A percentile compares a stretch with the other conserved stretches of the same genome.
phyloP scores from a whole-genome alignment of 1,284 basidiomycete species.

The Rhodotorula sp. region DNA sequence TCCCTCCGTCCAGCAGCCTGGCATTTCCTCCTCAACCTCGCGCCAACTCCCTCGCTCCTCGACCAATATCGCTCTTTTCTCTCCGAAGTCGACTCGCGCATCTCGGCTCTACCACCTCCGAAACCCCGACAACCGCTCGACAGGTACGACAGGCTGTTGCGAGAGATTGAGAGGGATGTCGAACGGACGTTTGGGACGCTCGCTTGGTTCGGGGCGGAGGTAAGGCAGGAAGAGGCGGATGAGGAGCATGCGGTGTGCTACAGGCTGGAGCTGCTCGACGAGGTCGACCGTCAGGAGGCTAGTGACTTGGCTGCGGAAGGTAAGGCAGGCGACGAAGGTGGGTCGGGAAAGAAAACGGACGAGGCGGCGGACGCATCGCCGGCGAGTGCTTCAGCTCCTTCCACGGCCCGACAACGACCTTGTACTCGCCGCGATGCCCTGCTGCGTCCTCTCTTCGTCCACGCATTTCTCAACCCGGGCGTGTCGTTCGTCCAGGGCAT shows the following conservation, averaged over 20 bases:
- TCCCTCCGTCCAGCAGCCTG: conserved; percentile 15
- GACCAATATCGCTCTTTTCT: conserved; percentile 29
- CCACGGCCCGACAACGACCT: neutral
- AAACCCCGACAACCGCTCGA: neutral
- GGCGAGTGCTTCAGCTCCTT: neutral
- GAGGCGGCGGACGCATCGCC: neutral
- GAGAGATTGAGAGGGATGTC: conserved; percentile 37
- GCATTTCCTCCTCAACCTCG: conserved; percentile 19
- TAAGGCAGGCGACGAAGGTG: neutral
- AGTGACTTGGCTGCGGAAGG: neutral
- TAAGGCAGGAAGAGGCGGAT: neutral
- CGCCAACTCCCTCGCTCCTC: neutral
- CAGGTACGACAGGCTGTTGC: conserved; percentile 22
- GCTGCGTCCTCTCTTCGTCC: conserved; percentile 35
- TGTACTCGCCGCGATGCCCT: conserved; percentile 26
- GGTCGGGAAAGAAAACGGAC: neutral
- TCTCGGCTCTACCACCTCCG: conserved; percentile 9
- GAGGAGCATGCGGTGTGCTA: conserved; percentile 15
- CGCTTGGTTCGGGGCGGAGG: conserved; percentile 26
- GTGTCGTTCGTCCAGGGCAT: conserved; percentile 40
- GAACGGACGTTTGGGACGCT: conserved; percentile 32
- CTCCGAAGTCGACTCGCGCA: conserved; percentile 17
- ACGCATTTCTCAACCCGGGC: conserved; percentile 38
- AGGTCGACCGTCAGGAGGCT: neutral
- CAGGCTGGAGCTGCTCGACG: conserved; percentile 19